These are phyloP conservation scores for Fusarium marasasianum DNA, from an alignment of 2,329 filamentous ascomycete genomes.

Conservation along the genomic window DNA sequence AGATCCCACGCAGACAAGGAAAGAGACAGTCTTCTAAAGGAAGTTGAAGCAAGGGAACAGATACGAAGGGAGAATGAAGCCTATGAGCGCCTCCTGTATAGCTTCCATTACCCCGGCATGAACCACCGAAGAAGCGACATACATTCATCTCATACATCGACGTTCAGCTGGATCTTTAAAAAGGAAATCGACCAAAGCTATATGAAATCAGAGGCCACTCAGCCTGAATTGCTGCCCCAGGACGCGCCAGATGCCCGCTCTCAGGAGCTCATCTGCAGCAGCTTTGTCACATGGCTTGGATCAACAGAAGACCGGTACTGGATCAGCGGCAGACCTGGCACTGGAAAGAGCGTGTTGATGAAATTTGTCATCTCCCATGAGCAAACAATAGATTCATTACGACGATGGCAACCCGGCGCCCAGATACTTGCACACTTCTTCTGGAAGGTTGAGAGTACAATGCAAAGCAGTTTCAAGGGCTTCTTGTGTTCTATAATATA, in stretches of 20 bases:
- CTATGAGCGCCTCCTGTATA: fast-evolving
- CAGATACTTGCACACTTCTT: fast-evolving
- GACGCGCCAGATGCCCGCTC: too few species aligned
- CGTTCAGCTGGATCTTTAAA: too few species aligned
- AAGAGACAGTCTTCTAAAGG: too few species aligned
- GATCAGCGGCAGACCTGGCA: fast-evolving
- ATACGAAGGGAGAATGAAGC: fast-evolving
- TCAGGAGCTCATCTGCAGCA: too few species aligned
- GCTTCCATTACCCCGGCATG: fast-evolving
- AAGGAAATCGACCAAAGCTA: too few species aligned
- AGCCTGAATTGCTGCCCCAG: too few species aligned
- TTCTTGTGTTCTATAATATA: fast-evolving
- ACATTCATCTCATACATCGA: too few species aligned
- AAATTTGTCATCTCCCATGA: fast-evolving
- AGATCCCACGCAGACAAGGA: too few species aligned
- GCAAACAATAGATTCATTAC: fast-evolving
- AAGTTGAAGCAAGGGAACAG: fast-evolving
- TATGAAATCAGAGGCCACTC: too few species aligned
- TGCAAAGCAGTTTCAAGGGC: background rate
- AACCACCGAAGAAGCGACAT: too few species aligned
- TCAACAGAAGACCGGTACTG: fast-evolving
- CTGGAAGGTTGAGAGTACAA: fast-evolving
- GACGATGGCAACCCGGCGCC: fast-evolving
- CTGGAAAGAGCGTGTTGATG: fast-evolving
- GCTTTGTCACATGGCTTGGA: fast-evolving